A percentile compares a stretch with the other conserved stretches of the same genome.
Evolutionary conservation across 495 filamentous ascomycete genomes (phyloP).

Genomic region (Tuber magnatum): DNA sequence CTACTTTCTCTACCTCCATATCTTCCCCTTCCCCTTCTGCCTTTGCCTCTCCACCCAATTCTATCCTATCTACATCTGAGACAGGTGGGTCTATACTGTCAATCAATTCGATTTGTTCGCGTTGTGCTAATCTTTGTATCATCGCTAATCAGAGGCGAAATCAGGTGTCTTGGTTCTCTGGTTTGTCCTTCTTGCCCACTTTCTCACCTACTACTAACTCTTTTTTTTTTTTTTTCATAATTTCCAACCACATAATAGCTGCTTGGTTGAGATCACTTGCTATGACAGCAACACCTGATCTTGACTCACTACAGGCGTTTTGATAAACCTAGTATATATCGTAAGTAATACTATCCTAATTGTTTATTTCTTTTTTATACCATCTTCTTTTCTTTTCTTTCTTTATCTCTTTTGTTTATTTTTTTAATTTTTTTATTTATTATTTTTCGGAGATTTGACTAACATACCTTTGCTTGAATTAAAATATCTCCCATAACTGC

Average conservation of each 20-base stretch:
- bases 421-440: neutral
- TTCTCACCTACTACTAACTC: neutral
- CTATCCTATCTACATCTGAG: neutral
- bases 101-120: neutral
- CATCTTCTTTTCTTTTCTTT: no score
- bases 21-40: neutral
- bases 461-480: neutral
- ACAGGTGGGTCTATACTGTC: neutral
- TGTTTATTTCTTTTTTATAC: neutral
- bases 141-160: neutral
- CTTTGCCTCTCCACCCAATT: neutral
- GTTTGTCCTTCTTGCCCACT: neutral
- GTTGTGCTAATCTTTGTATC: neutral
- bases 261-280: neutral
- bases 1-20: neutral
- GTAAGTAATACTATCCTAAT: neutral
- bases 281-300: neutral
- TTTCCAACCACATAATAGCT: neutral
- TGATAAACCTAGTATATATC: neutral
- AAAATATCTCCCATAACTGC: neutral
- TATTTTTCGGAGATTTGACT: neutral
- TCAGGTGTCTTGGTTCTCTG: neutral
- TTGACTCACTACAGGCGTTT: neutral
- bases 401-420: neutral
- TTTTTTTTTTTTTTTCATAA: neutral